Conservation (phyloP, 495 filamentous ascomycete genomes). For the Schizothecium vesticola region DNA sequence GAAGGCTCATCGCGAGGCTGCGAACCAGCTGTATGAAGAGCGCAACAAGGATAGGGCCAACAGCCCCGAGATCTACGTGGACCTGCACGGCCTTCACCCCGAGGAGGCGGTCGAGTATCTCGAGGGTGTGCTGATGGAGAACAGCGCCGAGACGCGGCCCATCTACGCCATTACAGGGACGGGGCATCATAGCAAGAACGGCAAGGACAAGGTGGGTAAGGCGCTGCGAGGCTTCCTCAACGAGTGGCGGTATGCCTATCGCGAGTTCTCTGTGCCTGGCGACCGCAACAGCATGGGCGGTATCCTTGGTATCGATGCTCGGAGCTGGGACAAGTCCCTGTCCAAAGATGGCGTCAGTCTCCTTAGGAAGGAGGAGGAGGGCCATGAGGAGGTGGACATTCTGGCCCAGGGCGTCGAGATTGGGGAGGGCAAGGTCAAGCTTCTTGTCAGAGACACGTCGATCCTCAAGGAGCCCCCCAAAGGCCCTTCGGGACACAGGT, state of each 20-base stretch:
- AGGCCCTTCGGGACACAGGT: constrained; percentile 39
- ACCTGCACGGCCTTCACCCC: constrained; percentile 92
- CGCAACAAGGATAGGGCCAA: constrained; percentile 67
- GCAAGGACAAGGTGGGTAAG: constrained; percentile 98
- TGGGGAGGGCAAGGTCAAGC: constrained; percentile 54
- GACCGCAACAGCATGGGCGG: constrained; percentile 87
- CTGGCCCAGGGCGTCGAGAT: constrained; percentile 56
- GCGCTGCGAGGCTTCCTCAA: constrained; percentile 85
- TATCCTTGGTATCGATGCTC: constrained; percentile 88
- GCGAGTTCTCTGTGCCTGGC: constrained; percentile 92
- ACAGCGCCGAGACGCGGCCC: constrained; percentile 63
- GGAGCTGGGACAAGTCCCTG: constrained; percentile 75
- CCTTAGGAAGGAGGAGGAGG: constrained; percentile 49
- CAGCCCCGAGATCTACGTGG: constrained; percentile 78
- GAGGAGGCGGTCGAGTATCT: constrained; percentile 97
- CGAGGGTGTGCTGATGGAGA: constrained; percentile 77
- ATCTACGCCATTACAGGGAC: constrained; percentile 96
- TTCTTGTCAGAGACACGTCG: constrained; percentile 48
- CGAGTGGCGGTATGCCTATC: constrained; percentile 92
- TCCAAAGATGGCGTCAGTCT: constrained; percentile 38
- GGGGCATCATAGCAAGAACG: constrained; percentile 96
- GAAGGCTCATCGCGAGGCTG: constrained; percentile 93
- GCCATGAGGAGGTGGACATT: constrained; percentile 53
- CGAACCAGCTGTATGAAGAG: constrained; percentile 85
- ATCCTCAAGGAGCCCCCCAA: constrained; percentile 40